Base-by-base conservation (phyloP, 371 early-diverging fungal species). In the Mortierella sp. region DNA sequence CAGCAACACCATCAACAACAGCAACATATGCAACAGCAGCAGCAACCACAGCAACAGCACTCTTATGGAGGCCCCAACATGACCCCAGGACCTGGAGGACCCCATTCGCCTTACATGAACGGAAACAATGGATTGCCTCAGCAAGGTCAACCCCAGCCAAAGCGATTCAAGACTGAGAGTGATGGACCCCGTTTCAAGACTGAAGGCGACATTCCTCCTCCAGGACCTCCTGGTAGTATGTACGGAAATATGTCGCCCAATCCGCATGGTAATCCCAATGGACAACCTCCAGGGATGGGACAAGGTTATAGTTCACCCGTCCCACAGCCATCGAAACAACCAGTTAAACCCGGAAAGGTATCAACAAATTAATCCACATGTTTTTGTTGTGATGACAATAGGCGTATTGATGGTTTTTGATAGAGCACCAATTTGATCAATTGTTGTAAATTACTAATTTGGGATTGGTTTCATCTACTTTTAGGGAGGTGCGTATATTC, bases 231-330 rank as follows among this genome's bases (percentile, higher is more conserved):
- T 4, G 76, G 82, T 41, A 76, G 32, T 43, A 72, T 81, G 76
- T 81, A 81, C 38, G 82, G 82, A 45, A 81, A 81, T 48, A 76
- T 81, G 82, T 76, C 82, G 16, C 82, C 82, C 19, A 81, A 70
- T n/a, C 73, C 72, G 41, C 82, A 81, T 36, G 69, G 73, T 22
- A 67, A 61, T 45, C 67, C 82, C n/a, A 76, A 72, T 24, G 82
- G 82, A 48, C 80, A 65, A n/a, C 74, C 74, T 53, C 62, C 70
- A 58, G 68, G 65, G 24, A 69, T 77, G 77, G 72, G 66, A 0
- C 69, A 69, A 13, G 64, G 63, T n/a, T 80, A 80, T 50, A 69
- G 43, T 61, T 80, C 80, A 16, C 80, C 80, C 9, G 80, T 80
- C 13, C 80, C 78, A 15, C 71, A 60, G 43, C 74, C 80, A 48